phyloP scores from a whole-genome alignment of 225 moss, liverwort and hornwort species.

The Takakia lepidozioides region DNA sequence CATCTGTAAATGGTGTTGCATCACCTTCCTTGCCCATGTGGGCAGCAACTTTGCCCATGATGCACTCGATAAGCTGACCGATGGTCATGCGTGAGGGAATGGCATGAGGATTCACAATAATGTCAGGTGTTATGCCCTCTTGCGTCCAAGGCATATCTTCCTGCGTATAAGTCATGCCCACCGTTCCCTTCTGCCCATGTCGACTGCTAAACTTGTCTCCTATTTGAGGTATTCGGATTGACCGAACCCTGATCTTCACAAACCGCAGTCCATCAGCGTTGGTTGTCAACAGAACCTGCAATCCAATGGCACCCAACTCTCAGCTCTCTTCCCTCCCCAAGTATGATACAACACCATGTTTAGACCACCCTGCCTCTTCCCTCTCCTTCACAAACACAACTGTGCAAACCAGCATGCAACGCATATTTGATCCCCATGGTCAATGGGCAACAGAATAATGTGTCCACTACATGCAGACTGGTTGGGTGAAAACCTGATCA shows the following conservation, averaged over 20 bases:
- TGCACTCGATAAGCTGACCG: conserved; percentile 99
- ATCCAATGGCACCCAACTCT: too few relatives aligned
- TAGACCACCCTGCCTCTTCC: too few relatives aligned
- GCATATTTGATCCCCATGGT: too few relatives aligned
- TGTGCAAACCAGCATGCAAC: too few relatives aligned
- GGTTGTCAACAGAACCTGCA: conserved; percentile 81
- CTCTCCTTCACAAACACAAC: too few relatives aligned
- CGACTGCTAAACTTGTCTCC: conserved; percentile 99
- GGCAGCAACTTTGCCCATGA: conserved; percentile 99
- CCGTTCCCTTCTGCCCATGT: conserved; percentile 98
- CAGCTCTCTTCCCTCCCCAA: too few relatives aligned
- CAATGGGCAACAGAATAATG: background rate
- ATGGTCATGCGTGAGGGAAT: conserved; percentile 99
- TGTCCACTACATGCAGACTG: background rate
- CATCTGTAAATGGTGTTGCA: conserved; percentile 97
- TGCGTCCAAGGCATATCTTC: conserved; percentile 99
- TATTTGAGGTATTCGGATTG: conserved; percentile 96
- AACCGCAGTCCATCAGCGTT: conserved; percentile 98
- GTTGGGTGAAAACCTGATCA: conserved; percentile 45
- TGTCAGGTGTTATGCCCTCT: conserved; percentile 99
- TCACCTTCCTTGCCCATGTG: conserved; percentile 99
- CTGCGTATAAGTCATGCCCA: conserved; percentile 99
- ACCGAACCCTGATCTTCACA: conserved; percentile 96
- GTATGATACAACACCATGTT: too few relatives aligned
- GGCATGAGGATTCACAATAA: conserved; percentile 98